Base-by-base conservation (phyloP, 257 asterid species). In the Solanum arcanum region DNA sequence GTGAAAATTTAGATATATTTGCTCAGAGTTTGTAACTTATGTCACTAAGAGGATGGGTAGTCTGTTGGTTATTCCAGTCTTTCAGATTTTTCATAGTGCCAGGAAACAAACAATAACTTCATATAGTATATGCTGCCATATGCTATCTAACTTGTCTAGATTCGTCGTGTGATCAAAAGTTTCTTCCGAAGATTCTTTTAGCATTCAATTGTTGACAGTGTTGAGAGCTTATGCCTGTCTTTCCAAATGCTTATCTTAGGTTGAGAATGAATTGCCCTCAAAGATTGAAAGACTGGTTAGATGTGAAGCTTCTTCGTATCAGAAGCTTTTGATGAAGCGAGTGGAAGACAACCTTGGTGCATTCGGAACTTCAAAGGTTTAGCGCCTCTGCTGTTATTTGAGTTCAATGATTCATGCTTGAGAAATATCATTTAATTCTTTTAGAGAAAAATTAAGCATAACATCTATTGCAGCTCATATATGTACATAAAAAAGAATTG, bases 301-400 rank as follows among this genome's bases (percentile, higher is more conserved):
- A 91, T 97, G 99, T 87, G 99, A 97, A 89, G 99, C 99, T 86
- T 96, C 99, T 86, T 91, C 98, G 33, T 97, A 97, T 90, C 99
- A 97, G 87, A 97, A 94, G 91, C 93, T 97, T 86, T 90, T 97
- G 94, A 97, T 96, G 95, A 97, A 93, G 94, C 94, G 99, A 92
- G 99, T 97, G 59, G 99, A 97, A 91, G 98, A 94, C 60, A 97
- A 97, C 89, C 99, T 97, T 88, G 99, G 99, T 86, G 99, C 99
- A 86, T 90, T 97, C 85, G 99, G 99, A 90, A 76, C 95, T 84
- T 92, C 99, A 39, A 97, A 96, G 99, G 99, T 97, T 85, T 86
- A 85, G 21, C 85, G 83, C 60, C 64, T 83, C 72, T 87, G 16
- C 75, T 46, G 33, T 87, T 86, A 39, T 84, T 85, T 81, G 86